A percentile compares a stretch with the other conserved stretches of the same genome.
Conservation (phyloP, 306 rosid species). For the Bauhinia variegata region DNA sequence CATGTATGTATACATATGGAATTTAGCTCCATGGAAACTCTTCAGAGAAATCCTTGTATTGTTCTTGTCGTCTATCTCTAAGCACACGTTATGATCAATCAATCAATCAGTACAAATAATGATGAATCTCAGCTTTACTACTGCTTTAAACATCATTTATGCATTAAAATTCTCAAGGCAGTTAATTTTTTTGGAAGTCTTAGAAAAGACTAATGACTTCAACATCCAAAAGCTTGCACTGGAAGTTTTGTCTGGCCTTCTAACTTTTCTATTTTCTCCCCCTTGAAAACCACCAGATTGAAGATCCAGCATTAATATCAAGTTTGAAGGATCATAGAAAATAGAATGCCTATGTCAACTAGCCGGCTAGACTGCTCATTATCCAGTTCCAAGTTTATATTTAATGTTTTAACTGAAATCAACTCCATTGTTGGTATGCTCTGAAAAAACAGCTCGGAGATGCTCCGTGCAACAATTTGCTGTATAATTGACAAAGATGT, state of each 20-base stretch:
- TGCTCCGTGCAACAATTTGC: background rate
- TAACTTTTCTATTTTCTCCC: too few species aligned
- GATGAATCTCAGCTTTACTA: too few species aligned
- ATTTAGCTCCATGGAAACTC: background rate
- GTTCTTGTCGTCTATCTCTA: conserved; percentile 4
- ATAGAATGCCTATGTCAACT: background rate
- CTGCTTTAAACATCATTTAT: background rate
- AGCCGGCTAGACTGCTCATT: background rate
- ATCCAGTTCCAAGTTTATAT: background rate
- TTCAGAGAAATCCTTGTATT: background rate
- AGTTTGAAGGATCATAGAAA: conserved; percentile 1
- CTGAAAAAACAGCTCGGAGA: background rate
- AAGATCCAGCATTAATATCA: background rate
- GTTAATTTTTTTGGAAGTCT: too few species aligned
- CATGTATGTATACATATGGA: background rate
- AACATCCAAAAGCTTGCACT: too few species aligned
- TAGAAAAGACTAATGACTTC: too few species aligned
- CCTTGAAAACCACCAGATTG: background rate
- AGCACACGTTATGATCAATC: too few species aligned
- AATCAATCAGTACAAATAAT: too few species aligned
- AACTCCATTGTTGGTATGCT: background rate
- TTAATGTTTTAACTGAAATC: background rate
- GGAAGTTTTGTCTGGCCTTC: too few species aligned
- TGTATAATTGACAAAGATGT: too few species aligned
- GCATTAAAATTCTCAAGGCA: too few species aligned